Conservation (phyloP, 129 eudicot species). For the sunflower (Helianthus annuus) region HanXRQr2.0-SUNRISE NC_035439.2:13221869-13222368, state of each 20-base stretch:
- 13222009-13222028: no score
- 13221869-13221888: no score
- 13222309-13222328: background rate
- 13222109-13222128: background rate
- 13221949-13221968: no score
- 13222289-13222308: background rate
- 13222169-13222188: slow-evolving; percentile 1
- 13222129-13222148: background rate
- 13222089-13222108: background rate
- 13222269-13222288: background rate
- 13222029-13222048: no score
- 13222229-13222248: background rate
- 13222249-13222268: no score
- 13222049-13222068: no score
- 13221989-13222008: no score
- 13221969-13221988: no score
- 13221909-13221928: no score
- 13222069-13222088: no score
- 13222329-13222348: background rate
- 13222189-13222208: background rate
- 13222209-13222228: background rate
- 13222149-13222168: slow-evolving; percentile 5
- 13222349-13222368: background rate
- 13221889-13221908: no score
- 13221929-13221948: no score